Conservation (phyloP, 2,329 filamentous ascomycete genomes). For the Alternaria sp. region DNA sequence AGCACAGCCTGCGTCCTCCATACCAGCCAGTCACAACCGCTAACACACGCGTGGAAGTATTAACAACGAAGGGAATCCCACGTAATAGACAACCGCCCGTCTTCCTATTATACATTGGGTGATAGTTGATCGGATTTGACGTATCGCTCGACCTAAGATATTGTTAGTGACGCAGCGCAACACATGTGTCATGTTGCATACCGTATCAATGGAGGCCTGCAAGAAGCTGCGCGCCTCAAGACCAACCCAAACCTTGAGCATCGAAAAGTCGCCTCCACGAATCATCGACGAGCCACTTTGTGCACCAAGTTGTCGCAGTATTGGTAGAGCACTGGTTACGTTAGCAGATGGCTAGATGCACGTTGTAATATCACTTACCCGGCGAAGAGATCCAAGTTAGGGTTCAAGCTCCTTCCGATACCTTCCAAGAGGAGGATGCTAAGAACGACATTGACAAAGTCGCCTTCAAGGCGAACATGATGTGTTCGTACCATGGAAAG, state of each 20-base stretch:
- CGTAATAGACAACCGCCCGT: neutral
- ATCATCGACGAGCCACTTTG: constrained; percentile 68
- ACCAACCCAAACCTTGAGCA: constrained; percentile 91
- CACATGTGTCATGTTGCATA: constrained; percentile 54
- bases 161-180: constrained; percentile 6
- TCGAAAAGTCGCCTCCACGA: constrained; percentile 60
- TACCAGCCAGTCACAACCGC: neutral
- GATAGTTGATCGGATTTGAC: constrained; percentile 90
- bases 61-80: neutral
- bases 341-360: constrained; percentile 12
- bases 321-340: constrained; percentile 75
- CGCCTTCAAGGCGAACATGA: constrained; percentile 92
- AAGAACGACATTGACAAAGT: constrained; percentile 98
- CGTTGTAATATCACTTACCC: constrained; percentile 55
- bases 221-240: constrained; percentile 87
- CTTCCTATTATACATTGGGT: constrained; percentile 72
- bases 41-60: neutral
- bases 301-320: constrained; percentile 84
- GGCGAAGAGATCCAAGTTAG: constrained; percentile 83
- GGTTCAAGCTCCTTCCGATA: constrained; percentile 86
- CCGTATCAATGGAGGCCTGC: constrained; percentile 87
- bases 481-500: constrained; percentile 89
- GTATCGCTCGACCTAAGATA: constrained; percentile 74
- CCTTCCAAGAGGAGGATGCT: constrained; percentile 93
- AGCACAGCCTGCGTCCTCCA: neutral